Base-by-base conservation (phyloP, 2,329 filamentous ascomycete genomes). In the Aspergillus spinulosporus region DNA sequence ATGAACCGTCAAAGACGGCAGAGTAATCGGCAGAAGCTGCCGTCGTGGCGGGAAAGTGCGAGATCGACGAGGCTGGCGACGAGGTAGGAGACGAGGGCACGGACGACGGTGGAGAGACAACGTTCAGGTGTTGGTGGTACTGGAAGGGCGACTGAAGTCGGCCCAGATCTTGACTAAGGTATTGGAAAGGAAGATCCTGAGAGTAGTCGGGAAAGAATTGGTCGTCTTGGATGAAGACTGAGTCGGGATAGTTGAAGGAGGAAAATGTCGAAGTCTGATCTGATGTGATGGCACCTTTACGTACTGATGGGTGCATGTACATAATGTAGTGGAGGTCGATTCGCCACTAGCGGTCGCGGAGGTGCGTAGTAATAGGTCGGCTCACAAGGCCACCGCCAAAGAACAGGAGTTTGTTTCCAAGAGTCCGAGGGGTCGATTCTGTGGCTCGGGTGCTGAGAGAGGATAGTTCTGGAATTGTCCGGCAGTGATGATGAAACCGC, bases 271-370 rank as follows among this genome's bases (percentile, higher is more conserved):
- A 57, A 61, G 71, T 12, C 9, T 12, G 68, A 67, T 72, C 72
- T 59, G 26, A 28, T 28, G 67, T 73, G 71, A 74, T 72, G 69
- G 72, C 68, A 72, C 66, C 72, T 70, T 74, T 74, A 73, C 72
- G 72, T 74, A 63, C 59, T n/a, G 62, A 58, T 57, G 72, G 68
- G 64, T 72, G 66, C 66, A 72, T 69, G 66, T 72, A 70, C 72
- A 74, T 74, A 67, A 67, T 73, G 68, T 53, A 49, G 14, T 65
- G 53, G 62, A 67, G 62, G 64, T 67, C 52, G 53, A 52, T 42
- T 59, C 56, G 62, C 62, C 60, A 57, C 61, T 59, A 58, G 62
- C 62, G 64, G 15, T 26, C 40, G 51, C 32, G 57, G 44, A 54
- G 59, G 55, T 55, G 51, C 49, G 46, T 68, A 69, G 52, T 63